These are phyloP conservation scores for Chytriomyces sp. DNA, from an alignment of 192 early-diverging fungal species.

Conservation along the genomic window DNA sequence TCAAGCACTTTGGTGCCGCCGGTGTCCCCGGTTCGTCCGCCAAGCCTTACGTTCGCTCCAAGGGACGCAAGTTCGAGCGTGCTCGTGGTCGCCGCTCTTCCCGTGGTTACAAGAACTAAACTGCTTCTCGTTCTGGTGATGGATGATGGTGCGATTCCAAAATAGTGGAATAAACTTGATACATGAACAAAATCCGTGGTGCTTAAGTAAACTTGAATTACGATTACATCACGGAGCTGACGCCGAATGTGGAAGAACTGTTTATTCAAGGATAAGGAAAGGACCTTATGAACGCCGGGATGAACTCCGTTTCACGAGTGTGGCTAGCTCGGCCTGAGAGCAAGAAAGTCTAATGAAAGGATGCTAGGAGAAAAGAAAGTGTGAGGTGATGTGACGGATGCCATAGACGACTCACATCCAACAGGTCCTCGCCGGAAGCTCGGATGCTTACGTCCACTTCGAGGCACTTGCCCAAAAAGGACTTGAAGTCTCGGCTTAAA, in stretches of 20 bases:
- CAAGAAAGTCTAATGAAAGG: slow-evolving; percentile 83
- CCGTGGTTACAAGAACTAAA: slow-evolving; percentile 86
- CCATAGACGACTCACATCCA: slow-evolving; percentile 54
- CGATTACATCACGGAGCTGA: no score
- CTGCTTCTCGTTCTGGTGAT: no score
- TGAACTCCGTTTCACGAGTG: slow-evolving; percentile 65
- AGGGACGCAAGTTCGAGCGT: slow-evolving; percentile 99
- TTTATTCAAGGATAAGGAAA: no score
- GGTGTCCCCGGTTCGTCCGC: slow-evolving; percentile 58
- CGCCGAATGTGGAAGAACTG: no score
- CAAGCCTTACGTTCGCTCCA: slow-evolving; percentile 91
- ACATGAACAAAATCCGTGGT: no score
- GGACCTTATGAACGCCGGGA: slow-evolving; percentile 6
- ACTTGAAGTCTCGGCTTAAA: slow-evolving; percentile 74
- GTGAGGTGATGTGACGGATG: neutral
- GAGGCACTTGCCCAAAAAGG: slow-evolving; percentile 83
- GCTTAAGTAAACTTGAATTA: no score
- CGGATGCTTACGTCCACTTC: slow-evolving; percentile 83
- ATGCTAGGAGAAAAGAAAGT: slow-evolving; percentile 55
- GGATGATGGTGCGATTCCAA: no score
- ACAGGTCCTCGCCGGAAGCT: slow-evolving; percentile 72
- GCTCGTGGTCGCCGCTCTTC: slow-evolving; percentile 99
- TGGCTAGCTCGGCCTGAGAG: slow-evolving; percentile 73
- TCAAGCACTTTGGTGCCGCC: slow-evolving; percentile 96
- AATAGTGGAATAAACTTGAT: no score